phyloP scores from a whole-genome alignment of 163 green algal species.

The Trebouxiophyceae sp. region DNA sequence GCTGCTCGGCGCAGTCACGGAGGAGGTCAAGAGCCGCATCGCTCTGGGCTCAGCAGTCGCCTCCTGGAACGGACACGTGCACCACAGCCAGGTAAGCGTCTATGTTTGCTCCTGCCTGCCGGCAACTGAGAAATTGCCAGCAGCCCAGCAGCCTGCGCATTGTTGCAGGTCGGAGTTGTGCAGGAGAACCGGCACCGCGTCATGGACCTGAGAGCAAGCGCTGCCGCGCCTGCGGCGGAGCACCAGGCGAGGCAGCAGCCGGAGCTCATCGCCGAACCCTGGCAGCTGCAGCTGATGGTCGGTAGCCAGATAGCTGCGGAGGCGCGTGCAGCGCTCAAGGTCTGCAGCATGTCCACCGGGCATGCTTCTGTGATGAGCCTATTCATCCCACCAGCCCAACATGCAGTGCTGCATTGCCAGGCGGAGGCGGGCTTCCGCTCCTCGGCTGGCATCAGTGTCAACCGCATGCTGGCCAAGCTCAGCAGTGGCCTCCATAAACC shows the following conservation, averaged over 20 bases:
- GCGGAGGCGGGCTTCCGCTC: conserved; percentile 52
- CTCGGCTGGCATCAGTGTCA: conserved; percentile 61
- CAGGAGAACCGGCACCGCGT: conserved; percentile 47
- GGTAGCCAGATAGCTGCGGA: conserved; percentile 50
- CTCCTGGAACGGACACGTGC: conserved; percentile 38
- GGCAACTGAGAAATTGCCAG: no score
- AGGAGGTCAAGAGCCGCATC: conserved; percentile 29
- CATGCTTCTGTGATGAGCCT: no score
- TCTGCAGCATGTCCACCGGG: no score
- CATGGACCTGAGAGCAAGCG: conserved; percentile 51
- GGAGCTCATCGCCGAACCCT: not conserved
- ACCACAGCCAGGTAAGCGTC: conserved; percentile 18
- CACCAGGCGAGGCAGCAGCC: not conserved
- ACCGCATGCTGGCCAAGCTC: conserved; percentile 76
- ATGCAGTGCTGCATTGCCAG: no score
- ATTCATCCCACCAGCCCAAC: no score
- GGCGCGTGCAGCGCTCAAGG: conserved; percentile 34
- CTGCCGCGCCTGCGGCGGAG: not conserved
- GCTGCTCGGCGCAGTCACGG: conserved; percentile 21
- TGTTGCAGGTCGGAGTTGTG: conserved; percentile 17
- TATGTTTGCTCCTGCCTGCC: no score
- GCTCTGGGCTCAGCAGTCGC: not conserved
- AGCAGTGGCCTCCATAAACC: conserved; percentile 76
- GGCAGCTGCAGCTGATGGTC: conserved; percentile 34
- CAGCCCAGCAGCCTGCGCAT: not conserved